These are phyloP conservation scores for Aspergillus awamori DNA, from an alignment of 2,329 filamentous ascomycete genomes.

Conservation along the genomic window DNA sequence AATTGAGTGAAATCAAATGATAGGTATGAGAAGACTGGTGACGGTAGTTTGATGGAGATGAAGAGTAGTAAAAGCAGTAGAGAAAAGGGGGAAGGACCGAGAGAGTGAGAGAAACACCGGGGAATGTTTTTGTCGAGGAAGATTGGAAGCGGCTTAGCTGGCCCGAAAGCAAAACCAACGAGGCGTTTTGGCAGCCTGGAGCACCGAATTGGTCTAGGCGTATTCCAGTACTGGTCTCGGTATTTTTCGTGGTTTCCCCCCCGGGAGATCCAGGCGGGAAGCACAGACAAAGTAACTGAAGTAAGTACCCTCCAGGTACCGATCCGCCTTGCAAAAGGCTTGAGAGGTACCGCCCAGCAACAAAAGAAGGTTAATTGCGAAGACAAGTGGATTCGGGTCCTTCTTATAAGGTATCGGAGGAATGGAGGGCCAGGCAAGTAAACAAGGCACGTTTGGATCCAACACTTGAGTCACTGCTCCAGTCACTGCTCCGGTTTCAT, in stretches of 20 bases:
- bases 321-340: neutral
- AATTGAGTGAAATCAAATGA: neutral
- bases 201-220: neutral
- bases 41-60: conserved; percentile 7
- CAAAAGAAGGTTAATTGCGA: neutral
- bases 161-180: conserved; percentile 17
- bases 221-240: neutral
- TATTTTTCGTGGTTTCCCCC: no score
- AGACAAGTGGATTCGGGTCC: neutral
- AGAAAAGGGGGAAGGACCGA: conserved; percentile 9
- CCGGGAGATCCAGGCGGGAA: neutral
- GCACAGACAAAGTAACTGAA: neutral
- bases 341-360: neutral
- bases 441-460: neutral
- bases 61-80: neutral
- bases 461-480: neutral
- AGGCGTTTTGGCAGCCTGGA: conserved; percentile 7
- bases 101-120: neutral
- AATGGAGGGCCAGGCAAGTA: neutral
- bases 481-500: conserved; percentile 5
- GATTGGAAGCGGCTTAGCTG: conserved; percentile 22
- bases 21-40: neutral
- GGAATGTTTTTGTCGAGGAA: conserved; percentile 7
- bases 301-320: neutral
- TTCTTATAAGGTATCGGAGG: neutral